phyloP scores from a whole-genome alignment of 2,329 filamentous ascomycete genomes.

The Dactylonectria estremocensis region DNA sequence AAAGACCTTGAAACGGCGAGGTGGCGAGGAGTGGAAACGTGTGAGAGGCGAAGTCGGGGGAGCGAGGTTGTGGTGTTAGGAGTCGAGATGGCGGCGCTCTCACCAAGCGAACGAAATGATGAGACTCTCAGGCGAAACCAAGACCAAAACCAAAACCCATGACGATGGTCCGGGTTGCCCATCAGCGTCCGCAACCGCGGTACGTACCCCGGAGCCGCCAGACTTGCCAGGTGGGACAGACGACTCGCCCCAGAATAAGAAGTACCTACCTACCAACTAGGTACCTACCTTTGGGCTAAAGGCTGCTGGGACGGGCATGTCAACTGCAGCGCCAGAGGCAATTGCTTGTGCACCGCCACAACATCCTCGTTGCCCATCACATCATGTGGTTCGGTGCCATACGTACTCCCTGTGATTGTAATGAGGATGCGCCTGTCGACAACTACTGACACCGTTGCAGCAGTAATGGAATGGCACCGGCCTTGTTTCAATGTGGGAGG shows the following conservation, averaged over 20 bases:
- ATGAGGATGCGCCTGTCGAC: neutral
- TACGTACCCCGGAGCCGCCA: neutral
- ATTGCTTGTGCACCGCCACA: conserved; percentile 5
- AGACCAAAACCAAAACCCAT: neutral
- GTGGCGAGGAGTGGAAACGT: neutral
- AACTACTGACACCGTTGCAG: neutral
- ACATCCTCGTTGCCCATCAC: neutral
- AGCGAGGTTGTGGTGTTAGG: conserved; percentile 3
- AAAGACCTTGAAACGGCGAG: neutral
- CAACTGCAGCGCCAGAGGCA: neutral
- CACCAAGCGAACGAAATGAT: neutral
- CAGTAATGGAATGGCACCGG: neutral
- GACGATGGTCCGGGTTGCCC: neutral
- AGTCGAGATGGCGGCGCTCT: conserved; percentile 8
- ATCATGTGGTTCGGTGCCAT: neutral
- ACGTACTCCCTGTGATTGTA: neutral
- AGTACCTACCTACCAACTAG: neutral
- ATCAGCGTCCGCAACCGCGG: neutral
- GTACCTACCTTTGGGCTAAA: too few species aligned
- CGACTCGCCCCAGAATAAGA: neutral
- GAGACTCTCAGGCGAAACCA: neutral
- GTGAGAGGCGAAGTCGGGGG: conserved; percentile 1
- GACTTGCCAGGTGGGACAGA: neutral
- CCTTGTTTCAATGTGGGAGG: neutral
- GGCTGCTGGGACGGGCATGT: neutral